A percentile compares a stretch with the other conserved stretches of the same genome.
phyloP scores from a whole-genome alignment of 1,284 basidiomycete genomes.

The Heterobasidion irregulare region DNA sequence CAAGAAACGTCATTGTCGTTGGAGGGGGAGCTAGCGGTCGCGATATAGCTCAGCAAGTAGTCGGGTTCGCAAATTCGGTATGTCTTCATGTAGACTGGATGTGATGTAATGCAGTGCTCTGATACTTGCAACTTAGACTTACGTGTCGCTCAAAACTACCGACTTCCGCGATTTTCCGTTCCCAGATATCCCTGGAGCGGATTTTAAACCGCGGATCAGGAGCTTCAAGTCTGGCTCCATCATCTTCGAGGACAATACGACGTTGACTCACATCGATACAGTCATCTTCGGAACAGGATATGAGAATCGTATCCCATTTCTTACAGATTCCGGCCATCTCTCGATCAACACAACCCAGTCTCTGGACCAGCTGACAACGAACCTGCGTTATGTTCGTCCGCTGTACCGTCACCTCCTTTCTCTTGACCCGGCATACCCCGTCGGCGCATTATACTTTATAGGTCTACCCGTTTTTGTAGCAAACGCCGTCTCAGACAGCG shows the following conservation, averaged over 20 bases:
- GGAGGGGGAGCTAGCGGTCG: slow-evolving; percentile 43
- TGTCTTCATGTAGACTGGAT: slow-evolving; percentile 5
- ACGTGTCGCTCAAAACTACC: slow-evolving; percentile 28
- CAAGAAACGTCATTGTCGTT: slow-evolving; percentile 39
- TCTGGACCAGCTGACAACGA: slow-evolving; percentile 29
- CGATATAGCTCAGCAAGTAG: slow-evolving; percentile 37
- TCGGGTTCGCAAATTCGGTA: slow-evolving; percentile 32
- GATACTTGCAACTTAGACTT: slow-evolving; percentile 24
- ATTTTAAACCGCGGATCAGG: slow-evolving; percentile 34
- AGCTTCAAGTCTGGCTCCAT: slow-evolving; percentile 36
- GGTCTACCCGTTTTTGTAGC: slow-evolving; percentile 37
- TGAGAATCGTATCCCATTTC: slow-evolving; percentile 42
- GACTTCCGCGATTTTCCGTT: slow-evolving; percentile 2
- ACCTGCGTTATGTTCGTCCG: slow-evolving; percentile 46
- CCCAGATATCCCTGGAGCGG: slow-evolving; percentile 19
- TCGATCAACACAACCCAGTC: neutral
- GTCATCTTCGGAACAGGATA: slow-evolving; percentile 50
- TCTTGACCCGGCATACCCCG: slow-evolving; percentile 34
- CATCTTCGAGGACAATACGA: slow-evolving; percentile 38
- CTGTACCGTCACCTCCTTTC: slow-evolving; percentile 45
- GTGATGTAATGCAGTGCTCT: neutral
- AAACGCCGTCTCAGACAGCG: slow-evolving; percentile 41
- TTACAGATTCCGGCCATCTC: slow-evolving; percentile 29
- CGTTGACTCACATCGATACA: slow-evolving; percentile 30
- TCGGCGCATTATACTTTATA: slow-evolving; percentile 44